Conservation (phyloP, 441 rosid genomes). For the Populus tomentosa region DNA sequence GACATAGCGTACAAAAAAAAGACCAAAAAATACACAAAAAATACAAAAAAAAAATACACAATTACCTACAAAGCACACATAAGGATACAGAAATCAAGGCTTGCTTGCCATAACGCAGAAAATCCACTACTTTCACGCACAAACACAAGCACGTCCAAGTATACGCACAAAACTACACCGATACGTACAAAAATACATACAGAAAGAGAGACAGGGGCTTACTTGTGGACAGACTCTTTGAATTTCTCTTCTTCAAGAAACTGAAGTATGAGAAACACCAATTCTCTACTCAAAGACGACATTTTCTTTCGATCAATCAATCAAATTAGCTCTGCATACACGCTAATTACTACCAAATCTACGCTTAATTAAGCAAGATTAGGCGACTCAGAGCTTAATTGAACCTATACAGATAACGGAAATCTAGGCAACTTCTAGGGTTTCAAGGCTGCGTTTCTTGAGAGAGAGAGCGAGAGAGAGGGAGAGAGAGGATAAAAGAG, state of each 20-base stretch:
- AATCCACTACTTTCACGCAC: neutral
- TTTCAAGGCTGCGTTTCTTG: constrained; percentile 45
- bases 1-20: neutral
- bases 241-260: constrained; percentile 92
- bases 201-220: constrained; percentile 4
- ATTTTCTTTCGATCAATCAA: constrained; percentile 18
- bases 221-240: constrained; percentile 84
- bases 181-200: neutral
- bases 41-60: neutral
- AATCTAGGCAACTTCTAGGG: constrained; percentile 42
- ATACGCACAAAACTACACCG: no score
- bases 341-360: neutral
- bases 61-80: neutral
- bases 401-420: constrained; percentile 14
- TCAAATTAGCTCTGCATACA: constrained; percentile 6
- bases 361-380: constrained; percentile 10
- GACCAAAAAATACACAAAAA: no score
- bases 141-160: neutral
- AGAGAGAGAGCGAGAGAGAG: constrained; percentile 17
- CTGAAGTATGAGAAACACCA: constrained; percentile 90
- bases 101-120: constrained; percentile 40
- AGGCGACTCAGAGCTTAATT: constrained; percentile 15
- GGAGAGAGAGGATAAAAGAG: constrained; percentile 24
- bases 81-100: neutral
- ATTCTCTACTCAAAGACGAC: constrained; percentile 82